These are phyloP conservation scores for Plantago coronopus DNA, from an alignment of 305 asterid species.

Conservation along the genomic window DNA sequence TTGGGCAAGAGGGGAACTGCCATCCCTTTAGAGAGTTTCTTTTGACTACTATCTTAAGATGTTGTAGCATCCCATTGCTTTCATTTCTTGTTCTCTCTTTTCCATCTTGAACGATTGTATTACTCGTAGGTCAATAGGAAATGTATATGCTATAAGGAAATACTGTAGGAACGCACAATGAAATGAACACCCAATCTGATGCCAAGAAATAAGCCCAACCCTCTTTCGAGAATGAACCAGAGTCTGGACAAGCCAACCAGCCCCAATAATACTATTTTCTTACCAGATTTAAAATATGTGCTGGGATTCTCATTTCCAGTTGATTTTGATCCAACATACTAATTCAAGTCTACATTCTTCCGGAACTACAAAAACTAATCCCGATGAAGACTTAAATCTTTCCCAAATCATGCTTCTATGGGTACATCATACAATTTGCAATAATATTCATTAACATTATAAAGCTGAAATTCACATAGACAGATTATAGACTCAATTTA, in stretches of 20 bases:
- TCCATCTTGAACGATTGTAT: background rate
- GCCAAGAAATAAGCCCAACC: too few species aligned
- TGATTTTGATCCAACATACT: too few species aligned
- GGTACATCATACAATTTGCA: background rate
- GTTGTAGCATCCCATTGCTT: background rate
- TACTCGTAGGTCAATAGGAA: background rate
- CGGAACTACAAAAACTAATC: too few species aligned
- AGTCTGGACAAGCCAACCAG: too few species aligned
- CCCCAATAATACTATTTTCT: too few species aligned
- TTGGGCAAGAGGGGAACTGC: background rate
- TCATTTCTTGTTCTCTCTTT: background rate
- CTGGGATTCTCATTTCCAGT: too few species aligned
- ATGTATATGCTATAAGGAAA: background rate
- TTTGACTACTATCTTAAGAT: background rate
- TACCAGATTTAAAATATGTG: too few species aligned
- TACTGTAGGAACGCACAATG: too few species aligned
- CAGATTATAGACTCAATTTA: constrained; percentile 18
- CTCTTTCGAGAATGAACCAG: too few species aligned
- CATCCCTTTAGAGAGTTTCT: background rate
- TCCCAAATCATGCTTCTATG: background rate
- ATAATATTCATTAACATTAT: background rate
- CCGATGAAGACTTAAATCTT: background rate
- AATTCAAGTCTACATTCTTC: too few species aligned
- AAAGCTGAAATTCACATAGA: background rate
- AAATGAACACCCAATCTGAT: too few species aligned